Evolutionary conservation across 495 filamentous ascomycete genomes (phyloP).

Genomic region (Gamarada debralockiae): DNA sequence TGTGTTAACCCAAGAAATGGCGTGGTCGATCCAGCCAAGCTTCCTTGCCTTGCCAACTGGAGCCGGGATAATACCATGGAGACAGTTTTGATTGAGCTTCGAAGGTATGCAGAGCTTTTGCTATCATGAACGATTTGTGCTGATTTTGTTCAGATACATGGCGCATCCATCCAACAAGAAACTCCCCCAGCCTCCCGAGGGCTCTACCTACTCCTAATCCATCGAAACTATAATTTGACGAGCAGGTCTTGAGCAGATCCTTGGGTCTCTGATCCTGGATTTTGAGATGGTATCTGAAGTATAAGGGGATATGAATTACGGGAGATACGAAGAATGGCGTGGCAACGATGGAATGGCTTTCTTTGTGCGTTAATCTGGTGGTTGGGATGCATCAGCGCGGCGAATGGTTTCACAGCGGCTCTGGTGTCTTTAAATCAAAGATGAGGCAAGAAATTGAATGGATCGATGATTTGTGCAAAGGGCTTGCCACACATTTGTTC

Average conservation of each 20-base stretch:
- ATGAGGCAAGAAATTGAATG: slow-evolving; percentile 4
- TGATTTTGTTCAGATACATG: slow-evolving; percentile 68
- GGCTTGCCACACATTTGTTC: too few relatives aligned
- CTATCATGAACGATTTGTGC: not conserved
- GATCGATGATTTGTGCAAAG: slow-evolving; percentile 6
- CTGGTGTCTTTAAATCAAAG: slow-evolving; percentile 12
- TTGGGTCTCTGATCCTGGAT: not conserved
- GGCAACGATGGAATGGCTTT: not conserved
- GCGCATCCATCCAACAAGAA: slow-evolving; percentile 92
- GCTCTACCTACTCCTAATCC: slow-evolving; percentile 56
- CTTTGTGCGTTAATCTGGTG: not conserved
- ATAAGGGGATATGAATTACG: not conserved
- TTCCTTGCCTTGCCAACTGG: slow-evolving; percentile 85
- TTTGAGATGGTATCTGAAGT: not conserved
- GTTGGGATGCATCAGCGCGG: slow-evolving; percentile 25
- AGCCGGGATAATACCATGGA: slow-evolving; percentile 89
- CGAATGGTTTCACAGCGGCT: slow-evolving; percentile 20
- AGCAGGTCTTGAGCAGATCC: not conserved
- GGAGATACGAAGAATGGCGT: not conserved
- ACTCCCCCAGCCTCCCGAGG: slow-evolving; percentile 88
- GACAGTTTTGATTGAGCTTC: slow-evolving; percentile 84
- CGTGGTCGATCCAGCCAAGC: slow-evolving; percentile 73
- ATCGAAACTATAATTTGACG: not conserved
- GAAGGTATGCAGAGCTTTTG: slow-evolving; percentile 49
- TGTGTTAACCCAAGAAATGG: slow-evolving; percentile 80